Percentiles rank a stretch among this genome's conserved stretches.
phyloP scores from a whole-genome alignment of 805 yeast species.

The Candida chilensis region DNA sequence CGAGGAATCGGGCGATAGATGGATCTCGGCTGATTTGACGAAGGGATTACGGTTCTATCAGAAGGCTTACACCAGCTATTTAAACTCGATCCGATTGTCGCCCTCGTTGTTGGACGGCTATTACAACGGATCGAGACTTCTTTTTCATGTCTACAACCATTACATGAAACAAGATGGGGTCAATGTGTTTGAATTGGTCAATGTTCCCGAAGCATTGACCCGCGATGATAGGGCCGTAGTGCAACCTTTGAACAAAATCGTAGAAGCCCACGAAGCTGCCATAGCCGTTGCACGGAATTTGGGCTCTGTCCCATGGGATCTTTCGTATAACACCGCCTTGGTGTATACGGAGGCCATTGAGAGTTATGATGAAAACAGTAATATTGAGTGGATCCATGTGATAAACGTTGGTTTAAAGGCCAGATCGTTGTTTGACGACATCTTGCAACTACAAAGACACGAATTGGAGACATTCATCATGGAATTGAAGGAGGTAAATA shows the following conservation, averaged over 20 bases:
- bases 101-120: conserved; percentile 29
- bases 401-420: conserved; percentile 9
- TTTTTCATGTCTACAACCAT: conserved; percentile 48
- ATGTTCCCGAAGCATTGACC: conserved; percentile 20
- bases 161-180: conserved; percentile 40
- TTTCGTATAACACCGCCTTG: conserved; percentile 35
- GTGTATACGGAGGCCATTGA: conserved; percentile 40
- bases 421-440: conserved; percentile 11
- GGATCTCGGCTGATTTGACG: conserved; percentile 57
- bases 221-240: conserved; percentile 22
- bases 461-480: conserved; percentile 16
- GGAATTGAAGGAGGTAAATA: conserved; percentile 9
- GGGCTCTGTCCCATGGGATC: conserved; percentile 23
- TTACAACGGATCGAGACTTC: conserved; percentile 51
- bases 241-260: conserved; percentile 22
- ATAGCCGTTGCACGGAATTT: conserved; percentile 10
- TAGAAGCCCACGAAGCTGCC: conserved; percentile 28
- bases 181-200: conserved; percentile 15
- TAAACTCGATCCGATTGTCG: conserved; percentile 17
- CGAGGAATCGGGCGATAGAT: conserved; percentile 72
- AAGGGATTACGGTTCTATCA: conserved; percentile 61
- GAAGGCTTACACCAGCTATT: conserved; percentile 38
- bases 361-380: conserved; percentile 13
- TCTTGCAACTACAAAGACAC: conserved; percentile 15
- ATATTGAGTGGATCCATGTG: conserved; percentile 7